Percentiles rank a stretch among this genome's conserved stretches.
Conservation (phyloP, 2,329 filamentous ascomycete species). For the Ilyonectria mors-panacis region DNA sequence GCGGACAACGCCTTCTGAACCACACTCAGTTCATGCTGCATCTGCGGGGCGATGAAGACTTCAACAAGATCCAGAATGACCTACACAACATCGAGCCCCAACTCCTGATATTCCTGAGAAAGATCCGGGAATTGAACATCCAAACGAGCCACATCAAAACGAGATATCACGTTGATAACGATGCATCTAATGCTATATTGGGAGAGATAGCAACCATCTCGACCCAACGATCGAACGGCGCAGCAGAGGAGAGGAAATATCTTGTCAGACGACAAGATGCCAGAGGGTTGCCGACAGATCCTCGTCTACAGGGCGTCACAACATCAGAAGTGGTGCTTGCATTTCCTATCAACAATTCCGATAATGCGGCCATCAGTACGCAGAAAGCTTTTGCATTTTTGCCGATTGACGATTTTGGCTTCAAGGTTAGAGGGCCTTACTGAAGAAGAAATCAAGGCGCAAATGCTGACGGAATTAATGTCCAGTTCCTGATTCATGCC, state of each 20-base stretch:
- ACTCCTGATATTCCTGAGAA: slow-evolving; percentile 51
- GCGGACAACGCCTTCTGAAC: slow-evolving; percentile 27
- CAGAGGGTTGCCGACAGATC: not conserved
- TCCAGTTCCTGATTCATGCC: slow-evolving; percentile 45
- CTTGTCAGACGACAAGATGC: not conserved
- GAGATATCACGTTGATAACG: not conserved
- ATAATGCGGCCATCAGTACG: not conserved
- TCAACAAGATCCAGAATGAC: slow-evolving; percentile 23
- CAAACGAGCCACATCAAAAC: not conserved
- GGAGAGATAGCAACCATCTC: not conserved
- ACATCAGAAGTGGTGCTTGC: slow-evolving; percentile 19
- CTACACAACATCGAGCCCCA: slow-evolving; percentile 44
- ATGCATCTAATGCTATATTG: not conserved
- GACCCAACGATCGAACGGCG: not conserved
- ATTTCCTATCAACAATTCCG: slow-evolving; percentile 6
- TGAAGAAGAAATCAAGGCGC: slow-evolving; percentile 9
- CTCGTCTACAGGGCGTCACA: not conserved
- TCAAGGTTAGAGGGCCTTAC: not conserved
- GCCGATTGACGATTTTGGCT: slow-evolving; percentile 43
- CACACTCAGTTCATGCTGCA: slow-evolving; percentile 4
- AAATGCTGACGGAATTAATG: not conserved
- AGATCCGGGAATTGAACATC: slow-evolving; percentile 41
- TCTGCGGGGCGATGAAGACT: slow-evolving; percentile 30
- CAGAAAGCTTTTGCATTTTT: slow-evolving; percentile 46
- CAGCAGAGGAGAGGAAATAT: not conserved